Conservation (phyloP, 2,329 filamentous ascomycete species). For the Rutstroemia sp. region DNA sequence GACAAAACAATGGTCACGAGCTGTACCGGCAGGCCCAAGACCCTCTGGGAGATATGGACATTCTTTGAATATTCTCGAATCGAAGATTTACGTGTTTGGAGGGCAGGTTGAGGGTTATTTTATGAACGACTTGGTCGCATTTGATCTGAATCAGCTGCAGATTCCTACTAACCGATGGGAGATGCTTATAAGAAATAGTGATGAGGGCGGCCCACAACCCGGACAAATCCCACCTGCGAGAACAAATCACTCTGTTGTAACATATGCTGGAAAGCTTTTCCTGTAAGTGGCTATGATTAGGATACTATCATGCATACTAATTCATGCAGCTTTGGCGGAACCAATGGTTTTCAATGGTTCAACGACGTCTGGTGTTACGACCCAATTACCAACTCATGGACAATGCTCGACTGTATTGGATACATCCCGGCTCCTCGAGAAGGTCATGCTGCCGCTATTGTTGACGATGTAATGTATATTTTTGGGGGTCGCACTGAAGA, state of each 20-base stretch:
- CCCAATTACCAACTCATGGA: slow-evolving; percentile 73
- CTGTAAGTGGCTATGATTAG: slow-evolving; percentile 50
- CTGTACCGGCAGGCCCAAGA: slow-evolving; percentile 76
- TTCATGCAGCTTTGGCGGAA: slow-evolving; percentile 76
- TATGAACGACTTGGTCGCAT: slow-evolving; percentile 94
- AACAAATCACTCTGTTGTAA: slow-evolving; percentile 91
- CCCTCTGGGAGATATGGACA: slow-evolving; percentile 93
- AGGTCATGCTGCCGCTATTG: slow-evolving; percentile 86
- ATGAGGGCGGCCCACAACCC: slow-evolving; percentile 49
- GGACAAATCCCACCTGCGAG: slow-evolving; percentile 75
- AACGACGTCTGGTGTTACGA: slow-evolving; percentile 99
- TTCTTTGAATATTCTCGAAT: slow-evolving; percentile 91
- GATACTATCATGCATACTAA: slow-evolving; percentile 17
- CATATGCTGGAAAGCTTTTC: slow-evolving; percentile 88
- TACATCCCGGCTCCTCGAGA: slow-evolving; percentile 93
- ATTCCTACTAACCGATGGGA: slow-evolving; percentile 92
- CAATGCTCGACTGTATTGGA: slow-evolving; percentile 88
- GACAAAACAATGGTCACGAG: slow-evolving; percentile 95
- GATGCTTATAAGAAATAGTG: slow-evolving; percentile 71
- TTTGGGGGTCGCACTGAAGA: slow-evolving; percentile 96
- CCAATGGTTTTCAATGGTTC: slow-evolving; percentile 94
- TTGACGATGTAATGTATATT: slow-evolving; percentile 98
- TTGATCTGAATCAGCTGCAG: slow-evolving; percentile 92
- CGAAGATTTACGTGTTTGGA: slow-evolving; percentile 95
- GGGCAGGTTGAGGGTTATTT: slow-evolving; percentile 96